Base-by-base conservation (phyloP, 352 stramenopile genomes). In the Phytophthora sp. region DNA sequence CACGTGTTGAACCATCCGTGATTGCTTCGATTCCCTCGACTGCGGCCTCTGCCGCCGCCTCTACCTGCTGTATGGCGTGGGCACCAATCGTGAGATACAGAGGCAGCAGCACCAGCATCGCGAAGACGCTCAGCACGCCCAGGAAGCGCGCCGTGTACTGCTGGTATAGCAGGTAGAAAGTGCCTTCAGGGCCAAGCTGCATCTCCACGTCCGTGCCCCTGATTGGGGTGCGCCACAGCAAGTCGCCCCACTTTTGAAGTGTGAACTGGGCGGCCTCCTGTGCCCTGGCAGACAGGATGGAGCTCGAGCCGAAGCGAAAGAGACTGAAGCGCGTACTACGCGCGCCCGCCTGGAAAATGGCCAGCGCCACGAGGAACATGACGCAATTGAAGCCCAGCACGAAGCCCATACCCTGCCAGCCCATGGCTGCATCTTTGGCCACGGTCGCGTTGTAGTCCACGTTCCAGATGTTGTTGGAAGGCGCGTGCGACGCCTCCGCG, bases 81-180 rank as follows among this genome's bases (percentile, higher is more conserved):
- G 71, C 74, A 49, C 80, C 74, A 42, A 94, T 76, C 23, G 67
- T 69, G 8, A 95, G 52, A 50, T 95, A 95, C 4, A 93, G 57
- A 35, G 87, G 87, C 38, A 95, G 68, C 16, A 95, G 60, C 42
- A 89, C 68, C 15, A 91, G n/a, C 55, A 90, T 49, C 5, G 87
- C 87, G 55, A 89, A 84, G 24, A 79, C 60, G 38, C 77, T 91
- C 33, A 95, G 76, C 12, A 60, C 78, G 2, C 76, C 72, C 35
- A 95, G 63, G 15, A 94, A 75, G 30, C 79, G 79, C 41, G 78
- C 74, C 16, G 83, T 81, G 76, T 95, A 95, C 42, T 91, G 69
- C 61, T 94, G 82, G 60, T 91, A 95, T 24, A 93, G 71, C 57
- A 95, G 62, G 62, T 95, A 95, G 66, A 94, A 95, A 6, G 87